Evolutionary conservation across 2,329 filamentous ascomycete species (phyloP).

Genomic region (Huntiella savannae): DNA sequence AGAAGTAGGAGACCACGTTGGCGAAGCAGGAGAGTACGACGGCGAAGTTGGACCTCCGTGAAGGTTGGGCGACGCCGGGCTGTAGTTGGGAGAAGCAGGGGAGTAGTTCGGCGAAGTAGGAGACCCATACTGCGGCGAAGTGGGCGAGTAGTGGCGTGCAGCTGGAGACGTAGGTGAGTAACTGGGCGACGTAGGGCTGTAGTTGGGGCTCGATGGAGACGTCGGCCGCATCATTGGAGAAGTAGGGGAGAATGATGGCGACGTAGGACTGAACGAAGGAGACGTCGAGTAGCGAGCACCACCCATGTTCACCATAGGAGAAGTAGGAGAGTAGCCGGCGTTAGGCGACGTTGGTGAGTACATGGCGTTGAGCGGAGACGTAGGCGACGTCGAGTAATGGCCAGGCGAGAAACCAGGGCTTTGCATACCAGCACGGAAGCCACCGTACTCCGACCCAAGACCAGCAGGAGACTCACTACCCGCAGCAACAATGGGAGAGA

Average conservation of each 20-base stretch:
- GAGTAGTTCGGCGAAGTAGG: constrained; percentile 58
- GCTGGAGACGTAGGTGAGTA: constrained; percentile 45
- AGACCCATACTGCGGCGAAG: constrained; percentile 59
- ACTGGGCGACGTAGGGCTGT: constrained; percentile 46
- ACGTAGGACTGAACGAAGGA: constrained; percentile 43
- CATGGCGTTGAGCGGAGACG: constrained; percentile 35
- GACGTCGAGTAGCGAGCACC: constrained; percentile 31
- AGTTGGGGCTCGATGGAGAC: constrained; percentile 38
- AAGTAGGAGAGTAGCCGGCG: constrained; percentile 59
- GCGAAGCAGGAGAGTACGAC: constrained; percentile 51
- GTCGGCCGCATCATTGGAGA: constrained; percentile 38
- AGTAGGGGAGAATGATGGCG: constrained; percentile 43
- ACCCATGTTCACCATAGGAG: constrained; percentile 40
- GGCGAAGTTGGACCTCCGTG: constrained; percentile 31
- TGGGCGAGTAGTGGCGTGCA: constrained; percentile 42
- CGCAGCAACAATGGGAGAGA: constrained; percentile 59
- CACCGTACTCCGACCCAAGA: constrained; percentile 42
- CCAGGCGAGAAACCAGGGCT: constrained; percentile 54
- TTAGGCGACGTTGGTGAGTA: constrained; percentile 65
- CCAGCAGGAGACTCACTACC: constrained; percentile 53
- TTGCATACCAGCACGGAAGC: constrained; percentile 28
- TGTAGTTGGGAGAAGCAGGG: constrained; percentile 52
- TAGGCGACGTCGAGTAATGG: constrained; percentile 54
- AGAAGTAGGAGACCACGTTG: constrained; percentile 63
- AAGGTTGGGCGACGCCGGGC: constrained; percentile 44